Conservation (phyloP, 345 rosid species). For the Triadica sebifera region DNA sequence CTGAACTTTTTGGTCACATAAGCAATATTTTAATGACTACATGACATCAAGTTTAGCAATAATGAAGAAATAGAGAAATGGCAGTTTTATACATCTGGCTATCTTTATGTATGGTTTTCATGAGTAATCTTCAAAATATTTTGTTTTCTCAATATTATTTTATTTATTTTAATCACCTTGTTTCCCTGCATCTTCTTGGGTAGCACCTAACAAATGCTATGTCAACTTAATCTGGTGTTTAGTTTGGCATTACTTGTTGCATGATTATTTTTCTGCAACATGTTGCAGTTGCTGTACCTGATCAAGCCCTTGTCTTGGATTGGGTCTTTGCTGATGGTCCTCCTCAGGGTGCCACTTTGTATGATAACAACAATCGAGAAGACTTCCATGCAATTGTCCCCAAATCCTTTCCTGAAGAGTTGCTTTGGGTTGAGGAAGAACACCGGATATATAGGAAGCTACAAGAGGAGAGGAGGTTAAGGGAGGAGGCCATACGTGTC, state of each 20-base stretch:
- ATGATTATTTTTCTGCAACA: conserved; percentile 7
- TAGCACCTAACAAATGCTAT: neutral
- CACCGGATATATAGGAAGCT: conserved; percentile 51
- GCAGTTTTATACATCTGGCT: too few species aligned
- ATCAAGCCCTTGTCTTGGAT: conserved; percentile 64
- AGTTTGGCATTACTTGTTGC: neutral
- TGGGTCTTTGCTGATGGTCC: conserved; percentile 96
- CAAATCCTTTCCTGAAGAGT: conserved; percentile 42
- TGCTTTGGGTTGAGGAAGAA: conserved; percentile 80
- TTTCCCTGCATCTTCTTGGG: neutral
- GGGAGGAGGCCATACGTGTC: conserved; percentile 67
- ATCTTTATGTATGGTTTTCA: neutral
- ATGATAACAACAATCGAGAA: conserved; percentile 66
- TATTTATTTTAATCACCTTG: neutral
- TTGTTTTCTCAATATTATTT: neutral
- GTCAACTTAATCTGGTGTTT: neutral
- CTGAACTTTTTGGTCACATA: neutral
- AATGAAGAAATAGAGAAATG: too few species aligned
- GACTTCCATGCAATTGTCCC: conserved; percentile 82
- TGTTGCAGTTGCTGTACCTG: conserved; percentile 69
- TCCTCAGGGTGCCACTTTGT: conserved; percentile 56
- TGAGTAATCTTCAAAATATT: neutral
- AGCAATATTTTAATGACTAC: neutral
- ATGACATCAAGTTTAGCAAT: neutral
- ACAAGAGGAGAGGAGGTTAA: conserved; percentile 63